Evolutionary conservation across 805 yeast species (phyloP).

Genomic region (Ogataea kodamae): DNA sequence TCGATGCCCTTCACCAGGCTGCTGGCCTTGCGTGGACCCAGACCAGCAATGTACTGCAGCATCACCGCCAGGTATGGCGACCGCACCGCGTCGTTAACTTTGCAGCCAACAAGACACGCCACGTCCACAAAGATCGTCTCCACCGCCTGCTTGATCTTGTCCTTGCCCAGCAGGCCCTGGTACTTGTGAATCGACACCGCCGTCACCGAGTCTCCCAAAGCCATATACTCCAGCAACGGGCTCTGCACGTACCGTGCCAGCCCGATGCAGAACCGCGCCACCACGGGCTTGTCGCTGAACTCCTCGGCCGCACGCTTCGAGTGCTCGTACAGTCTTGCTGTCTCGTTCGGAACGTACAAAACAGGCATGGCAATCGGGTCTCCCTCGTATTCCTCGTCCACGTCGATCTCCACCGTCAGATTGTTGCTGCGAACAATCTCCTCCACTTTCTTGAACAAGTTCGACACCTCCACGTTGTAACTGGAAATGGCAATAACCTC

Average conservation of each 20-base stretch:
- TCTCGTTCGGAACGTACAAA: constrained; percentile 87
- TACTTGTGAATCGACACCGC: constrained; percentile 63
- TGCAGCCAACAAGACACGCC: constrained; percentile 88
- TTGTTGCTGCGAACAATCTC: constrained; percentile 56
- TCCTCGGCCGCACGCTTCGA: constrained; percentile 73
- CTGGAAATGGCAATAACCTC: constrained; percentile 92
- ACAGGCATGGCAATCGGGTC: constrained; percentile 48
- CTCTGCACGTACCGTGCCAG: constrained; percentile 89
- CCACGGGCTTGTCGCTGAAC: constrained; percentile 77
- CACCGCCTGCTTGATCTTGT: constrained; percentile 58
- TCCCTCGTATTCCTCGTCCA: constrained; percentile 31
- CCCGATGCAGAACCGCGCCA: constrained; percentile 81
- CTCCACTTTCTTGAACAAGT: constrained; percentile 52
- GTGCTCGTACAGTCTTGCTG: constrained; percentile 82
- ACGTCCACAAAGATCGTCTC: constrained; percentile 86
- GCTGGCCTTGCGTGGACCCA: constrained; percentile 93
- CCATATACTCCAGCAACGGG: constrained; percentile 87
- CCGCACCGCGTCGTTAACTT: constrained; percentile 83
- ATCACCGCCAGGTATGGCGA: constrained; percentile 67
- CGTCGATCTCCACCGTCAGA: constrained; percentile 49
- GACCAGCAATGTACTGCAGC: constrained; percentile 80
- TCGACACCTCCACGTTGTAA: constrained; percentile 68
- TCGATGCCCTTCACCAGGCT: constrained; percentile 82
- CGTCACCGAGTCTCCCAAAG: constrained; percentile 69
- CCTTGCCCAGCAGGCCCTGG: constrained; percentile 68